Base-by-base conservation (phyloP, 345 rosid genomes). In the Noccaea caerulescens region DNA sequence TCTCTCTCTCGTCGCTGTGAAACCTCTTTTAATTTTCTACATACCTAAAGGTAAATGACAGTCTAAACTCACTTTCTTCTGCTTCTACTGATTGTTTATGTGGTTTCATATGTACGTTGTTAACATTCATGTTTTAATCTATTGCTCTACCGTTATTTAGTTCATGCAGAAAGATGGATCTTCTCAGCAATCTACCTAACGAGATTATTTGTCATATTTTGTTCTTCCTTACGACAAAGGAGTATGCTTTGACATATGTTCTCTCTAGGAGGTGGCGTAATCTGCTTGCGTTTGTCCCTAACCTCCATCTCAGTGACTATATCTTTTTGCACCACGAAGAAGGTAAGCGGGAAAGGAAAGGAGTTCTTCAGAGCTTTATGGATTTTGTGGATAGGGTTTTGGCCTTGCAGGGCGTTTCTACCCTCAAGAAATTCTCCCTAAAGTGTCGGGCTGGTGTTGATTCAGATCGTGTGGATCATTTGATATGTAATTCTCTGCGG, bases 191-290 rank as follows among this genome's bases (percentile, higher is more conserved):
- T 25, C 39, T 66, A 23, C 71, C 71, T 5, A 10, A 38, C 9
- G 60, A 66, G 3, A 0, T 52, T 66, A 6, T 51, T 38, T 66
- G 59, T 66, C 58, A 66, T 37, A 25, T 39, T 0, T 38, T 66
- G 50, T 66, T 59, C 0, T 39, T 51, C 38, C 45, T 47, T 18
- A 10, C 68, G 0, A 47, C 57, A 10, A 46, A 63, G 34, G 34
- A 63, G 0, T 45, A 49, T 52, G 49, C 38, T 51, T 66, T 25
- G 6, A 66, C 59, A 2, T 51, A 59, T 0, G 38, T 51, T 25
- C 50, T 66, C 27, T 66, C 70, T 0, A 51, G 3, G 14, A 38
- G 49, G 0, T 66, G 70, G 59, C 50, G 13, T 4, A 12, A 38
- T 38, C 23, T 65, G 11, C 0, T 51, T 39, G 49, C 49, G 0